These are phyloP conservation scores for Agrocybe chaxingu DNA, from an alignment of 768 basidiomycete species.

Conservation along the genomic window DNA sequence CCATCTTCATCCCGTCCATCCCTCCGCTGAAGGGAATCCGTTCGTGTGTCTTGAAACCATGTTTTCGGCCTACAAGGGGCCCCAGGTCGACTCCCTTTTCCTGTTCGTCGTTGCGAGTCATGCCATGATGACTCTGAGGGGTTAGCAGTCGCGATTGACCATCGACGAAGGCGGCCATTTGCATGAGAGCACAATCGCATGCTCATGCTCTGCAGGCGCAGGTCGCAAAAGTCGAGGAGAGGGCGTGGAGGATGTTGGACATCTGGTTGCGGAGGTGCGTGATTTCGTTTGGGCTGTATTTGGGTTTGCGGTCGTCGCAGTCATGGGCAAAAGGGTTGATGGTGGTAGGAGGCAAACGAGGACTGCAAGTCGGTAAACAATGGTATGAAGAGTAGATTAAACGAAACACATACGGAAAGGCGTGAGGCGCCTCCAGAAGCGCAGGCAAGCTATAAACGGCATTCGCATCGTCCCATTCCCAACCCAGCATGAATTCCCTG, in stretches of 20 bases:
- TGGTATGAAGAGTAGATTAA: conserved; percentile 10
- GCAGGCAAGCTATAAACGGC: conserved; percentile 77
- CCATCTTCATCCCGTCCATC: too few relatives aligned
- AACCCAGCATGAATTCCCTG: conserved; percentile 88
- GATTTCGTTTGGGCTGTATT: conserved; percentile 41
- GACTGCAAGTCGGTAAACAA: conserved; percentile 6
- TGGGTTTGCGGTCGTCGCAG: not conserved
- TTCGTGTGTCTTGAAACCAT: conserved; percentile 65
- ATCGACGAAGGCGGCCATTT: conserved; percentile 62
- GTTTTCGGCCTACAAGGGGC: conserved; percentile 55
- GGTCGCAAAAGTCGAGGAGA: too few relatives aligned
- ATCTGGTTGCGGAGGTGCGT: conserved; percentile 22
- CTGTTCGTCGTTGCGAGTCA: not conserved
- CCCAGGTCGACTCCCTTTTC: conserved; percentile 44
- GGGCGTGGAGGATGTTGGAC: too few relatives aligned
- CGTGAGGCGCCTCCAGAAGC: conserved; percentile 52
- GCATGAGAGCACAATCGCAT: too few relatives aligned
- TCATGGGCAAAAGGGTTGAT: conserved; percentile 7
- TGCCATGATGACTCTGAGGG: not conserved
- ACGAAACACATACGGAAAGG: conserved; percentile 51
- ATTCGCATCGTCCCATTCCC: conserved; percentile 97
- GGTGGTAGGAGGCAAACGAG: conserved; percentile 15
- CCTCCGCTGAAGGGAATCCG: conserved; percentile 20
- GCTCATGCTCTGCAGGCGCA: too few relatives aligned
- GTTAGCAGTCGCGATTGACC: conserved; percentile 2